Evolutionary conservation across 805 yeast genomes (phyloP).

Genomic region (Cephaloascus fragrans): DNA sequence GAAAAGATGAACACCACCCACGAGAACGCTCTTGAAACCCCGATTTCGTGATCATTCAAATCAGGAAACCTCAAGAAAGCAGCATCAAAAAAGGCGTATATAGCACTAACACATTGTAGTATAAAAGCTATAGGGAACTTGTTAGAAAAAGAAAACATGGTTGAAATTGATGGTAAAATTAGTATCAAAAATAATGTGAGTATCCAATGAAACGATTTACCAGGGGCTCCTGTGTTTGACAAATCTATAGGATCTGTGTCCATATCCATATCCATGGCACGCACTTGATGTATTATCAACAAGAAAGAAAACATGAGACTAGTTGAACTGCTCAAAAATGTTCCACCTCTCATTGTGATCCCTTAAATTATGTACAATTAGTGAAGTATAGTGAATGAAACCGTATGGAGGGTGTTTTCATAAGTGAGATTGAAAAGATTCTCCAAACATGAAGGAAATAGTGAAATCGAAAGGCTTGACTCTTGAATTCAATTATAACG

Average conservation of each 20-base stretch:
- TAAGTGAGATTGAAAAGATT: too few relatives aligned
- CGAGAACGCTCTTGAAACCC: slow-evolving; percentile 59
- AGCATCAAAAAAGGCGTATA: slow-evolving; percentile 48
- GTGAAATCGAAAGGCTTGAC: too few relatives aligned
- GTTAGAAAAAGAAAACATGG: slow-evolving; percentile 47
- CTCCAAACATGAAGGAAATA: too few relatives aligned
- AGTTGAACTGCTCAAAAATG: too few relatives aligned
- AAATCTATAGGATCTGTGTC: not conserved
- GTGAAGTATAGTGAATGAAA: too few relatives aligned
- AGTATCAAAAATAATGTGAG: slow-evolving; percentile 35
- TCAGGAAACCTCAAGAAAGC: slow-evolving; percentile 55
- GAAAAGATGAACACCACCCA: slow-evolving; percentile 46
- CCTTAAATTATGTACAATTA: too few relatives aligned
- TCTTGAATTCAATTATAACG: too few relatives aligned
- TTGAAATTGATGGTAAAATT: slow-evolving; percentile 45
- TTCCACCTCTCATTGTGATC: too few relatives aligned
- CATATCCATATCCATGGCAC: not conserved
- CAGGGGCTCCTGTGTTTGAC: not conserved
- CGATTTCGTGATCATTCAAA: slow-evolving; percentile 53
- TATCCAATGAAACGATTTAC: slow-evolving; percentile 58
- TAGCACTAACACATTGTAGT: slow-evolving; percentile 35
- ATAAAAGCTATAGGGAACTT: slow-evolving; percentile 31
- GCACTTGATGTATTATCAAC: too few relatives aligned
- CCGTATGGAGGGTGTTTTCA: too few relatives aligned
- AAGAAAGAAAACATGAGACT: too few relatives aligned